Evolutionary conservation across 2,329 filamentous ascomycete genomes (phyloP).

Genomic region (Lanzia echinophila): DNA sequence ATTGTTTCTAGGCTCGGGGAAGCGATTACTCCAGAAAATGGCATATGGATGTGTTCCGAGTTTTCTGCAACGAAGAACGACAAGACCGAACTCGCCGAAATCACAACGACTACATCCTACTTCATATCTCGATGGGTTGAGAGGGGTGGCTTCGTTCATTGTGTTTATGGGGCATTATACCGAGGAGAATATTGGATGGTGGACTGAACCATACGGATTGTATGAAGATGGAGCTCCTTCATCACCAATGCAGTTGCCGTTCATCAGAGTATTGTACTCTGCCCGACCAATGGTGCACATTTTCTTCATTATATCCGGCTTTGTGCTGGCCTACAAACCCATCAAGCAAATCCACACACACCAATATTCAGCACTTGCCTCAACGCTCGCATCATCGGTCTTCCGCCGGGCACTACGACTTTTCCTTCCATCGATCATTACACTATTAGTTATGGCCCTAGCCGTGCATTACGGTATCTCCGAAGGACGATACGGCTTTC

Average conservation of each 20-base stretch:
- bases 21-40: conserved; percentile 18
- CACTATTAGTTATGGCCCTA: conserved; percentile 39
- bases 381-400: conserved; percentile 39
- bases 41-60: conserved; percentile 29
- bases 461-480: conserved; percentile 40
- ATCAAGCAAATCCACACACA: conserved; percentile 36
- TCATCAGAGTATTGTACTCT: conserved; percentile 38
- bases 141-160: conserved; percentile 42
- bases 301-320: conserved; percentile 47
- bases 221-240: conserved; percentile 30
- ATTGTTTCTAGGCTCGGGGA: conserved; percentile 18
- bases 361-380: conserved; percentile 33
- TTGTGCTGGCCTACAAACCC: conserved; percentile 40
- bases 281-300: conserved; percentile 44
- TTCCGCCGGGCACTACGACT: conserved; percentile 42
- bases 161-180: conserved; percentile 43
- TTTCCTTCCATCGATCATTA: conserved; percentile 39
- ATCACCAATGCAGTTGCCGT: conserved; percentile 40
- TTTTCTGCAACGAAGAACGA: conserved; percentile 28
- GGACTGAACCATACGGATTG: conserved; percentile 27
- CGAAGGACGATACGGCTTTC: conserved; percentile 38
- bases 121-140: conserved; percentile 42
- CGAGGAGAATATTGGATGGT: conserved; percentile 37
- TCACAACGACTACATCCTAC: conserved; percentile 30
- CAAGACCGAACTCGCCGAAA: conserved; percentile 22